A percentile compares a stretch with the other conserved stretches of the same genome.
phyloP scores from a whole-genome alignment of 2,329 filamentous ascomycete genomes.

The Cordyceps cicadae region DNA sequence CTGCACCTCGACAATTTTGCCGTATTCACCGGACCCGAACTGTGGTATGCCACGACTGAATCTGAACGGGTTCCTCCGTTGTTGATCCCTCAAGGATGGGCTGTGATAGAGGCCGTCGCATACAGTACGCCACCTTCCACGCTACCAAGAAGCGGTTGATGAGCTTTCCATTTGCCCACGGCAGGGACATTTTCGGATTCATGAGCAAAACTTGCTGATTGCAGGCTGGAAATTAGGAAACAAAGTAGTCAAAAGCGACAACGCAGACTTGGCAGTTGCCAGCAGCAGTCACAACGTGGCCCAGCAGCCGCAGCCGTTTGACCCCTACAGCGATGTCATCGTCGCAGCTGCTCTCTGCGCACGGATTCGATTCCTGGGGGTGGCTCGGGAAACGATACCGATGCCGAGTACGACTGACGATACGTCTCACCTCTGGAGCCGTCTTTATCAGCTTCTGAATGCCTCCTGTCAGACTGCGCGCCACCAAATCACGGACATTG shows the following conservation, averaged over 20 bases:
- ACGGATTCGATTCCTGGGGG: no score
- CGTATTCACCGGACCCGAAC: not conserved
- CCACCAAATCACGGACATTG: not conserved
- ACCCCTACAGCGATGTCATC: not conserved
- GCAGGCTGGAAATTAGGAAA: not conserved
- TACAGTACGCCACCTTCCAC: not conserved
- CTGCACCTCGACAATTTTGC: not conserved
- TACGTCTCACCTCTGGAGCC: not conserved
- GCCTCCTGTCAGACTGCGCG: not conserved
- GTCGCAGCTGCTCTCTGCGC: not conserved
- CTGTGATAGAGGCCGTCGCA: not conserved
- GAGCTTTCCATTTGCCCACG: no score
- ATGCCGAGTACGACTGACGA: not conserved
- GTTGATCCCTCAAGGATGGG: not conserved
- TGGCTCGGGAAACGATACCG: no score
- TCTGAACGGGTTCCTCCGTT: not conserved
- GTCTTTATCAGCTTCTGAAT: not conserved
- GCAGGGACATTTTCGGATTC: no score
- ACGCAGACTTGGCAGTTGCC: not conserved
- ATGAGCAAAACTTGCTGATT: not conserved
- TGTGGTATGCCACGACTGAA: not conserved
- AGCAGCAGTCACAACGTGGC: not conserved
- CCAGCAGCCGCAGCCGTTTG: not conserved
- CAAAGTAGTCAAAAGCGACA: not conserved
- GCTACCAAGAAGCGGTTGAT: no score